A percentile compares a stretch with the other conserved stretches of the same genome.
Conservation (phyloP, 352 stramenopile genomes). For the Globisporangium splendens region DNA sequence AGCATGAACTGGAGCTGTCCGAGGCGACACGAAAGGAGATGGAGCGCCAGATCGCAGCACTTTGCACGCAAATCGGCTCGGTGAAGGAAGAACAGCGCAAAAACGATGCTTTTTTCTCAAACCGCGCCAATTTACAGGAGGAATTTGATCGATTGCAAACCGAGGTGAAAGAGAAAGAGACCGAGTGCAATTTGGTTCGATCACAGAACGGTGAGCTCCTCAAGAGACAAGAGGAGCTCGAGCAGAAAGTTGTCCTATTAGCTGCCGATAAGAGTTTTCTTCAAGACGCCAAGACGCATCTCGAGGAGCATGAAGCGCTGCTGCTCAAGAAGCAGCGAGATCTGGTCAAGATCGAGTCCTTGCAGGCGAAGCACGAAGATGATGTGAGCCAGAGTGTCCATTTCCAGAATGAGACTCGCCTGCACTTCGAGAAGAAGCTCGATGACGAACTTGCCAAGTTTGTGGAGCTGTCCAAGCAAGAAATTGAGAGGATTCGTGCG, state of each 20-base stretch:
- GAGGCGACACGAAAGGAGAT: slow-evolving; percentile 48
- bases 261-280: slow-evolving; percentile 63
- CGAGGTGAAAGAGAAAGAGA: slow-evolving; percentile 24
- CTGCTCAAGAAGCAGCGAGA: slow-evolving; percentile 35
- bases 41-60: slow-evolving; percentile 42
- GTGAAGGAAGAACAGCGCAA: slow-evolving; percentile 41
- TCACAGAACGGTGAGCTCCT: slow-evolving; percentile 22
- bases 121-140: slow-evolving; percentile 21
- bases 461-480: slow-evolving; percentile 62
- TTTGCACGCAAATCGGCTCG: slow-evolving; percentile 39
- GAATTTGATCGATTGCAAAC: slow-evolving; percentile 35
- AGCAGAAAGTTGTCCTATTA: slow-evolving; percentile 45
- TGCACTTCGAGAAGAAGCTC: slow-evolving; percentile 67
- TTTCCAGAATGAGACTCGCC: slow-evolving; percentile 52
- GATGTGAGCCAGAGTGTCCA: slow-evolving; percentile 33
- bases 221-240: slow-evolving; percentile 17
- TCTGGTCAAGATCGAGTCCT: slow-evolving; percentile 33
- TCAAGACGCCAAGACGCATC: slow-evolving; percentile 43
- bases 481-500: slow-evolving; percentile 69
- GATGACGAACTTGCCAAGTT: slow-evolving; percentile 64
- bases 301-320: slow-evolving; percentile 47
- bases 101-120: slow-evolving; percentile 25
- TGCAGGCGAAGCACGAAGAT: slow-evolving; percentile 36
- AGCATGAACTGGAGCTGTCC: slow-evolving; percentile 49
- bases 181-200: slow-evolving; percentile 10